Base-by-base conservation (phyloP, 2,329 filamentous ascomycete genomes). In the Aspergillus sp. region DNA sequence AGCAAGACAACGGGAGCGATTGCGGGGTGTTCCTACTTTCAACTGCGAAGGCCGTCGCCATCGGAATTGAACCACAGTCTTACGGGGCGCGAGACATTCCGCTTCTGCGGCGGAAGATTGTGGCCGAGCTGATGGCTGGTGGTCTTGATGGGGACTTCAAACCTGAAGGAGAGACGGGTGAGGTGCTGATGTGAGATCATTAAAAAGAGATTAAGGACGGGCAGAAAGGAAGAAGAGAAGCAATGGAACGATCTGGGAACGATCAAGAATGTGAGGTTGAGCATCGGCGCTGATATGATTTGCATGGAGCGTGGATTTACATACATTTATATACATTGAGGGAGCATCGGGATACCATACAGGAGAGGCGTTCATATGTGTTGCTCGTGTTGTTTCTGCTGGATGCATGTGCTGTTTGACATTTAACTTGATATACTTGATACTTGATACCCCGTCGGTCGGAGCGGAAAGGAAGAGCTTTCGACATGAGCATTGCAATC, bases 11-110 rank as follows among this genome's bases (percentile, higher is more conserved):
- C 50, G 66, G 67, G 23, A 70, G 66, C 46, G 74, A 77, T 49
- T 77, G 74, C 49, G 74, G 74, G n/a, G 73, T 75, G 2, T 77
- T 76, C 52, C 63, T 74, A 17, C 60, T 75, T 17, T 74, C 73
- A 7, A 75, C 69, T 4, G 74, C 74, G 43, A 74, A 75, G 52
- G 68, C 74, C 48, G 64, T 75, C 44, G 66, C 70, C 44, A 56
- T 75, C 23, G 68, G 68, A 13, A 57, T 74, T 23, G 70, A 74
- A 44, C 71, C 71, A 3, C 64, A 68, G 46, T 64, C 62, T 2
- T 74, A 73, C 52, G 62, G 64, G 10, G 62, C 72, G 4, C 47
- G 46, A 4, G 65, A 74, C 47, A 74, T 73, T 33, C 54, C 57
- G 7, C 49, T 66, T 15, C 62, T 76, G 51, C 66, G 74, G 41